Evolutionary conservation across 2,329 filamentous ascomycete species (phyloP), one percentile per base, ranked within the genome.

Genomic region (Sphaerulina musiva): DNA sequence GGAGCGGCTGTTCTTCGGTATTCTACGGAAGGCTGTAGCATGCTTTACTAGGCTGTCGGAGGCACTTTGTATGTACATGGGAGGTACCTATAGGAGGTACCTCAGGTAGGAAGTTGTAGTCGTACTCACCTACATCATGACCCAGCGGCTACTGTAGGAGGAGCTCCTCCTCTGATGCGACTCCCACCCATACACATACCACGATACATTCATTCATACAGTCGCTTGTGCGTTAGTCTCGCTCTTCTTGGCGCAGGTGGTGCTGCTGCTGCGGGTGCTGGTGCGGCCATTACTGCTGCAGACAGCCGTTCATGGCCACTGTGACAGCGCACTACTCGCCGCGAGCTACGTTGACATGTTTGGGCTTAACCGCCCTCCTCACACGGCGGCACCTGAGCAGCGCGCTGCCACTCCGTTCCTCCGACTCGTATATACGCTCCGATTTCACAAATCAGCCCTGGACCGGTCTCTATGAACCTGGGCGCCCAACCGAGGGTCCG

Each of bases 381-480:
- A 39, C 57, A 46, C 61, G 57, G 34, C 64, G 66, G 45, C 59
- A 73, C 62, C 60, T 73, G 14, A 66, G 67, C 40, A 64, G 67
- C 38, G 56, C 58, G 31, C 56, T 57, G 40, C 42, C 11, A 9
- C 66, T 64, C 40, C 60, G 62, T 43, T 76, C 75, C 3, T 72
- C 66, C 1, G 56, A 59, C 32, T 62, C 60, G 41, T 83, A 81
- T 62, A 74, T 77, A 60, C 78, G 81, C 39, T 81, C 80, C 7
- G 82, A 85, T 69, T 85, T 85, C 59, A 76, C 78, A 53, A 79
- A 76, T 49, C 81, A 84, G 64, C 79, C 79, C 14, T 86, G 78
- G 67, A 82, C 81, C 7, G 76, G 78, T 42, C 77, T 76, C 58
- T 86, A 86, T 71, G 83, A 86, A 64, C 72, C 83, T 5, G 80